Evolutionary conservation across 129 eudicot species (phyloP).

Genomic region (Escallonia herrerae): DNA sequence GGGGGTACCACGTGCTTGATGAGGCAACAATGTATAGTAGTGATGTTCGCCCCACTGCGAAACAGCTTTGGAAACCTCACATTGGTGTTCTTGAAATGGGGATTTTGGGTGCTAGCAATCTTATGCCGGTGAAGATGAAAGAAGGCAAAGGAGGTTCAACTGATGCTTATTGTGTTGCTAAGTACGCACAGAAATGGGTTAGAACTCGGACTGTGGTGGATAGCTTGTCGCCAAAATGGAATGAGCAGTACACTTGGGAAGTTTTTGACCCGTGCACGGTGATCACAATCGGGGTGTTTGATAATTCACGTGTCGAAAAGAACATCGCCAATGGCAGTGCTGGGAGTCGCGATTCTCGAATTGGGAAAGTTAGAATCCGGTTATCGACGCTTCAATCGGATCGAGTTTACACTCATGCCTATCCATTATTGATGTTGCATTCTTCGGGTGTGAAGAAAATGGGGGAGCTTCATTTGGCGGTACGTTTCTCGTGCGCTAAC

Average conservation of each 20-base stretch:
- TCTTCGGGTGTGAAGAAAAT: conserved; percentile 90
- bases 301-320: conserved; percentile 73
- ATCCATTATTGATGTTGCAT: conserved; percentile 83
- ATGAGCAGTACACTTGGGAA: conserved; percentile 99
- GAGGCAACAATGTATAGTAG: conserved; percentile 95
- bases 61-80: conserved; percentile 92
- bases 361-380: conserved; percentile 85
- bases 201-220: conserved; percentile 87
- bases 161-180: conserved; percentile 88
- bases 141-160: conserved; percentile 87
- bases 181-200: conserved; percentile 95
- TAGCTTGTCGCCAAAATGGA: conserved; percentile 78
- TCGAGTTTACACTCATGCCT: conserved; percentile 81
- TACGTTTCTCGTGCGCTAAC: conserved; percentile 80
- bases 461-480: conserved; percentile 99
- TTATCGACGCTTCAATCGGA: conserved; percentile 80
- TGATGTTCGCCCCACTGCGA: conserved; percentile 86
- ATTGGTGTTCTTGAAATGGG: conserved; percentile 94
- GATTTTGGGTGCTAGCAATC: conserved; percentile 79
- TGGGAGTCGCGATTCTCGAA: conserved; percentile 53
- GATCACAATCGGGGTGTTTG: conserved; percentile 83
- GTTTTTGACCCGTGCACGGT: conserved; percentile 98
- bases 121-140: conserved; percentile 84
- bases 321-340: conserved; percentile 26
- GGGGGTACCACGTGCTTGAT: conserved; percentile 95